These are phyloP conservation scores for Austroboletus niveus DNA, from an alignment of 1,284 basidiomycete genomes.

Conservation along the genomic window DNA sequence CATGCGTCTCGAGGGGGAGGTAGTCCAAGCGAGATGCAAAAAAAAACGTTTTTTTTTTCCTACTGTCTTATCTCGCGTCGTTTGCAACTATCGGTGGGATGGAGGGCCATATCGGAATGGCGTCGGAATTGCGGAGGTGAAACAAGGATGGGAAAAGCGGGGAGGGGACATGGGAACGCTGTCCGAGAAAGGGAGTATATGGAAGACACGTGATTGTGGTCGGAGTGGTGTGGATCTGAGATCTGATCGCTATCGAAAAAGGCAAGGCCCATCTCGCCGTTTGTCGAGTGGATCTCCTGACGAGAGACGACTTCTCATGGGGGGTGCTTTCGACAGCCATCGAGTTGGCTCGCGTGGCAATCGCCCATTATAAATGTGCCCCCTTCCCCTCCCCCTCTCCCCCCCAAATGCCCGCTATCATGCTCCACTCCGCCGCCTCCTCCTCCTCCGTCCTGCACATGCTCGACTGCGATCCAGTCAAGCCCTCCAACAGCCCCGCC, in stretches of 20 bases:
- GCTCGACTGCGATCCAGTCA: conserved; percentile 34
- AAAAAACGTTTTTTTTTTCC: not conserved
- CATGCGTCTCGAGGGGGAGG: not conserved
- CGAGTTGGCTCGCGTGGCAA: conserved; percentile 30
- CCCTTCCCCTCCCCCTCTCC: not conserved
- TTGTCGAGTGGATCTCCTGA: conserved; percentile 24
- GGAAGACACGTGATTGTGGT: conserved; percentile 16
- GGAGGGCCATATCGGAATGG: not conserved
- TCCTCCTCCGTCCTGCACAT: conserved; percentile 26
- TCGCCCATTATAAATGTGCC: conserved; percentile 20
- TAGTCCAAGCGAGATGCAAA: not conserved
- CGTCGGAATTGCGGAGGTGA: conserved; percentile 9
- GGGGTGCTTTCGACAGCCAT: conserved; percentile 17
- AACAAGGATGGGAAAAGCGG: conserved; percentile 22
- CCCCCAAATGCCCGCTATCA: conserved; percentile 14
- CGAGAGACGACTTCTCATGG: conserved; percentile 6
- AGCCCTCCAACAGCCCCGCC: conserved; percentile 28
- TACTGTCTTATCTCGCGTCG: not conserved
- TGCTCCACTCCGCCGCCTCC: conserved; percentile 32
- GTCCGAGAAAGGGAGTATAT: conserved; percentile 23
- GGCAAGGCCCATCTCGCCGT: conserved; percentile 16
- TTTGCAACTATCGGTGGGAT: not conserved
- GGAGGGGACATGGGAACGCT: conserved; percentile 18
- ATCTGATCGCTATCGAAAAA: conserved; percentile 10
- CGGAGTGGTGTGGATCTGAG: conserved; percentile 26